phyloP scores from a whole-genome alignment of 192 early-diverging fungal species.

The Coemansia sp. region DNA sequence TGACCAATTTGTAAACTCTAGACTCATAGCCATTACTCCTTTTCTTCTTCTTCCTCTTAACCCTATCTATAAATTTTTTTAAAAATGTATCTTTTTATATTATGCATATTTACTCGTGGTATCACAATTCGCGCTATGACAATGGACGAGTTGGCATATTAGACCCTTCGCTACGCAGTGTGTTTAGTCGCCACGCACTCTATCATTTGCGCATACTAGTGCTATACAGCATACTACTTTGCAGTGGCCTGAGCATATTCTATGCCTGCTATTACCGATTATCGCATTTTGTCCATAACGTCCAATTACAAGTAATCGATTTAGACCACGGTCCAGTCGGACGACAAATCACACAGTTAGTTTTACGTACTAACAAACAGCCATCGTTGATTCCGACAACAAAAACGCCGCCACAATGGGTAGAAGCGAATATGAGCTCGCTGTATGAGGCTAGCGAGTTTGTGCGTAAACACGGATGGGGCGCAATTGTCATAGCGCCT shows the following conservation, averaged over 20 bases:
- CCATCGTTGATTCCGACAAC: background rate
- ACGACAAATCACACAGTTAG: background rate
- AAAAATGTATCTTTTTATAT: background rate
- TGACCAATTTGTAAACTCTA: background rate
- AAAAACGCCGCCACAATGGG: slow-evolving; percentile 7
- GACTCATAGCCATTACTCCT: background rate
- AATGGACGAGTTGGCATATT: slow-evolving; percentile 15
- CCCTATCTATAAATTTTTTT: background rate
- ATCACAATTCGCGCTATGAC: slow-evolving; percentile 1
- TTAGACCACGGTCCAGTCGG: background rate
- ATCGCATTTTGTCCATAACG: background rate
- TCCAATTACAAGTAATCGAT: slow-evolving; percentile 14
- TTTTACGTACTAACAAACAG: background rate
- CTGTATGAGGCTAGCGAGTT: background rate
- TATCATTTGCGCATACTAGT: slow-evolving; percentile 12
- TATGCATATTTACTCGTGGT: slow-evolving; percentile 11
- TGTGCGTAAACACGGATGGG: slow-evolving; percentile 22
- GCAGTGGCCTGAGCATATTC: background rate
- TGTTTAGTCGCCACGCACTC: background rate
- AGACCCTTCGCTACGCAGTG: background rate
- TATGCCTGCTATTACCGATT: slow-evolving; percentile 10
- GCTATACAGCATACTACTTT: slow-evolving; percentile 17
- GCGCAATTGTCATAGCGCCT: slow-evolving; percentile 15
- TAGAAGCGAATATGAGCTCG: background rate
- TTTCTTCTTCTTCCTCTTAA: background rate